Percentiles rank a stretch among this genome's conserved stretches.
phyloP scores from a whole-genome alignment of 495 filamentous ascomycete species.

The Podospora didyma region DNA sequence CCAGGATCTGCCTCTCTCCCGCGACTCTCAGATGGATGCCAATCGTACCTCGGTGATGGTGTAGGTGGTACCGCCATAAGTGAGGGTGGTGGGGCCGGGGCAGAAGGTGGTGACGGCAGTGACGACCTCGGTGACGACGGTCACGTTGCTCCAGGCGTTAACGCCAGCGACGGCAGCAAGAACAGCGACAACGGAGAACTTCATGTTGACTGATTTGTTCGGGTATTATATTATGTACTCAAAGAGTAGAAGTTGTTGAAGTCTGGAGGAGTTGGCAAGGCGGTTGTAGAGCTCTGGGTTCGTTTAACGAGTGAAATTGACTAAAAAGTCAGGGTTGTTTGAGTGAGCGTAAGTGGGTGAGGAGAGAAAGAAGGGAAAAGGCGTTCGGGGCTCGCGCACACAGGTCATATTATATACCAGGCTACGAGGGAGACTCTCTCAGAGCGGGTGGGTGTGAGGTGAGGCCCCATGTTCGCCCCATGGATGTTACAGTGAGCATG shows the following conservation, averaged over 20 bases:
- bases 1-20: too few species aligned
- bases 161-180: constrained; percentile 62
- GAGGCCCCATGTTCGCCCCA: not conserved
- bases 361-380: constrained; percentile 28
- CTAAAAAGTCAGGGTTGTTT: constrained; percentile 51
- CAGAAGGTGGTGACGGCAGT: constrained; percentile 83
- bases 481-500: not conserved
- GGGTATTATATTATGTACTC: constrained; percentile 42
- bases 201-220: constrained; percentile 70
- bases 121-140: constrained; percentile 72
- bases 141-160: constrained; percentile 46
- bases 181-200: constrained; percentile 63
- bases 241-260: constrained; percentile 23
- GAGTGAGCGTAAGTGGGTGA: constrained; percentile 45
- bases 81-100: constrained; percentile 69
- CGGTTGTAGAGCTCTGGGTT: not conserved
- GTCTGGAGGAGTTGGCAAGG: constrained; percentile 9
- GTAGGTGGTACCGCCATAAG: constrained; percentile 68
- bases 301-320: constrained; percentile 57
- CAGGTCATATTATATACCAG: constrained; percentile 37
- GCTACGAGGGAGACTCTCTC: not conserved
- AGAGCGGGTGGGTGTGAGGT: not conserved
- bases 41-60: constrained; percentile 62
- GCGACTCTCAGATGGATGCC: not conserved
- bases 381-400: constrained; percentile 14